These are phyloP conservation scores for Colletotrichum musae DNA, from an alignment of 2,329 filamentous ascomycete species.

Conservation along the genomic window DNA sequence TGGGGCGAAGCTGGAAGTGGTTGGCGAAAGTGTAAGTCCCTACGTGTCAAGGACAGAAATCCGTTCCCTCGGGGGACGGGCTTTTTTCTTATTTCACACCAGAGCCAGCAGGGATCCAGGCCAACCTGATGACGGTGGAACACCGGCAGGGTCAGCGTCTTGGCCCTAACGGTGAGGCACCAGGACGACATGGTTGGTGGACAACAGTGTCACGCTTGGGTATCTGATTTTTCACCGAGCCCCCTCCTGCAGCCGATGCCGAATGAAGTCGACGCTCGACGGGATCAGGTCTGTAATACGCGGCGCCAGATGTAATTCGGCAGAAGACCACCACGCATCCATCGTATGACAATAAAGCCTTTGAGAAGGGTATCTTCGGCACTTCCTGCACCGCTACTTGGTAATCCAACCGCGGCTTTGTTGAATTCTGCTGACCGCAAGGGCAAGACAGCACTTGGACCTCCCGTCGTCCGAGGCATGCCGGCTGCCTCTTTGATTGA, in stretches of 20 bases:
- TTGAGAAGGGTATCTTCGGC: background rate
- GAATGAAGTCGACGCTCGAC: background rate
- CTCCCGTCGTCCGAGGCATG: background rate
- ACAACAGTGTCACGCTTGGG: constrained; percentile 6
- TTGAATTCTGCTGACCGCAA: background rate
- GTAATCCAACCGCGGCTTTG: background rate
- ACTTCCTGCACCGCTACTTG: constrained; percentile 26
- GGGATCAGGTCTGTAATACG: background rate
- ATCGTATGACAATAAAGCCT: constrained; percentile 1
- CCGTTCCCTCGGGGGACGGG: background rate
- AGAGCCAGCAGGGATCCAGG: constrained; percentile 10
- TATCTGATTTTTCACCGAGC: constrained; percentile 19
- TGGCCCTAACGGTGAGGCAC: constrained; percentile 20
- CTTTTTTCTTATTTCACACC: constrained; percentile 30
- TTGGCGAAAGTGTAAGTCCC: constrained; percentile 41
- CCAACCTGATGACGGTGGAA: constrained; percentile 1
- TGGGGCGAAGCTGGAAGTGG: constrained; percentile 42
- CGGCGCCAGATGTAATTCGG: background rate
- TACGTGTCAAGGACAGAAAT: background rate
- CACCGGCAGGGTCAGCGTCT: constrained; percentile 1
- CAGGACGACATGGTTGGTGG: constrained; percentile 23
- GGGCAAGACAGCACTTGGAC: background rate
- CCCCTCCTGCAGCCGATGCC: constrained; percentile 8
- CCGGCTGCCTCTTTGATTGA: background rate
- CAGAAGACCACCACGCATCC: constrained; percentile 12